phyloP scores from a whole-genome alignment of 306 rosid species.

The Pueraria montana region DNA sequence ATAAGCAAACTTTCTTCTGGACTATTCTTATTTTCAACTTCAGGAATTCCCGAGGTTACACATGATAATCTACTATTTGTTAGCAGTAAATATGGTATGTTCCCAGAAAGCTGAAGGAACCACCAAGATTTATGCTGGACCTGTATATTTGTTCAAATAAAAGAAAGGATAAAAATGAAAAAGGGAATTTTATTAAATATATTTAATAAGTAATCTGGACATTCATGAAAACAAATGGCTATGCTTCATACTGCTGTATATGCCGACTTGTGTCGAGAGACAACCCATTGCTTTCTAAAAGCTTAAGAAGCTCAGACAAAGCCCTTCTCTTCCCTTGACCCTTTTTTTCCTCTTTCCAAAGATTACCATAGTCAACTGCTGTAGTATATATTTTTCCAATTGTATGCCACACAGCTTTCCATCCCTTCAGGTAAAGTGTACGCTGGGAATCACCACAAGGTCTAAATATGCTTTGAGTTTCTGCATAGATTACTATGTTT shows the following conservation, averaged over 20 bases:
- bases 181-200: not conserved
- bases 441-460: conserved; percentile 54
- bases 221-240: conserved; percentile 24
- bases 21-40: conserved; percentile 33
- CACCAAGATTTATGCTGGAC: conserved; percentile 82
- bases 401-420: conserved; percentile 73
- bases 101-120: conserved; percentile 78
- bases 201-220: conserved; percentile 14
- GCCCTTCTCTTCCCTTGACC: conserved; percentile 78
- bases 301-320: conserved; percentile 77
- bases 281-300: conserved; percentile 78
- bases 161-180: not conserved
- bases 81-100: conserved; percentile 63
- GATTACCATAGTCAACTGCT: conserved; percentile 62
- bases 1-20: conserved; percentile 44
- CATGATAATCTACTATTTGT: conserved; percentile 50
- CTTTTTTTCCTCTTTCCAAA: conserved; percentile 82
- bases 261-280: conserved; percentile 70
- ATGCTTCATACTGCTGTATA: conserved; percentile 62
- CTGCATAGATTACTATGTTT: conserved; percentile 49
- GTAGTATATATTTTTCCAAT: conserved; percentile 63
- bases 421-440: conserved; percentile 52
- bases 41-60: conserved; percentile 52
- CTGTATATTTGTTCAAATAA: conserved; percentile 49
- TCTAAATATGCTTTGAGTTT: conserved; percentile 46